Base-by-base conservation (phyloP, 257 asterid genomes). In the Galeopsis tetrahit region DNA sequence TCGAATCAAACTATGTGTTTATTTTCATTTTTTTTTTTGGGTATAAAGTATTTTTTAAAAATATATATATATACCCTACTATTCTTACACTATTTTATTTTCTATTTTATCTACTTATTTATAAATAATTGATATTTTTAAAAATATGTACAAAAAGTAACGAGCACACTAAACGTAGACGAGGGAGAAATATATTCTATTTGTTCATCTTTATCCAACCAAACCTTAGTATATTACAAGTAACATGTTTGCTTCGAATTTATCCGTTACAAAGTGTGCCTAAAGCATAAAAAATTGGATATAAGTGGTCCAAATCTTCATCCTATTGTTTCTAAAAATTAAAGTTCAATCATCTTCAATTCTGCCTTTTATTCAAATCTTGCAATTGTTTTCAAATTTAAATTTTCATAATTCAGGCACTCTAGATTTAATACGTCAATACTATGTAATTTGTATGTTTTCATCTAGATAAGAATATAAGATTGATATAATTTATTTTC, bases 241-340 rank as follows among this genome's bases (percentile, higher is more conserved):
- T 32, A 66, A 72, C 72, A 68, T 63, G 71, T 68, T 32, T 68
- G 75, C 67, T 68, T 73, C 57, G 79, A 35, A 69, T 71, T 68
- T 81, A 75, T 78, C 85, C 78, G 56, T 78, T 78, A 42, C 72
- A 68, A 66, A 21, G 28, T 68, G 63, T 69, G 71, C 46, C 61
- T 64, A 33, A 61, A 58, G 10, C 42, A 31, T 72, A 65, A 51
- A 33, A 68, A 58, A 68, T 59, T 66, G 77, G 49, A 51, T 69
- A 44, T 10, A 68, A 31, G 79, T 78, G 86, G 86, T 76, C 84
- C 80, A 28, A 42, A 34, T 43, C 52, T 32, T 55, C 63, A 34
- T 49, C 71, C 69, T 51, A 15, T 8, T 69, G 74, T 63, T 72
- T 44, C 63, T 46, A 57, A 21, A 68, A 57, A n/a, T 67, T 67